These are phyloP conservation scores for Fusarium redolens DNA, from an alignment of 2,329 filamentous ascomycete species.

Conservation along the genomic window DNA sequence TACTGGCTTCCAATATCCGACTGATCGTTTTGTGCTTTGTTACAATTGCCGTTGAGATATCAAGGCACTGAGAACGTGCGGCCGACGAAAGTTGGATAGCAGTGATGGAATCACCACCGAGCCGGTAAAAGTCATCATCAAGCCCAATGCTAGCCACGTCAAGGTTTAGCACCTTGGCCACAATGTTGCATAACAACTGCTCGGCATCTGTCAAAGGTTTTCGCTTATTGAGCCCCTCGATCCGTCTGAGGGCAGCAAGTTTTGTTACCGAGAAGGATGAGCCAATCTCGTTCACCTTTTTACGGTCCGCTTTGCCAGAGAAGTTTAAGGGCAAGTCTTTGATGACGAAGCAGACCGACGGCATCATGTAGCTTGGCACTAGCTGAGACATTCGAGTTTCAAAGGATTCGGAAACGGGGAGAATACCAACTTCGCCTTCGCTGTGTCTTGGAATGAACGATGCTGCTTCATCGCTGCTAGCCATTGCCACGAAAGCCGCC, in stretches of 20 bases:
- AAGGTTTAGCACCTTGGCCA: constrained; percentile 3
- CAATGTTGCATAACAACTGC: background rate
- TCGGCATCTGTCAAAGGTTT: background rate
- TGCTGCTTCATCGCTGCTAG: background rate
- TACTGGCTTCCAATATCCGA: constrained; percentile 4
- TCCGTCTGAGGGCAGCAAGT: background rate
- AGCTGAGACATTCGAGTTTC: background rate
- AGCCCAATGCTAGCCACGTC: background rate
- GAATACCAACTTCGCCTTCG: background rate
- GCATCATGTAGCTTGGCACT: constrained; percentile 9
- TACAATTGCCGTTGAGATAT: constrained; percentile 5
- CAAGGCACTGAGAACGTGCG: background rate
- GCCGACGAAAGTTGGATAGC: constrained; percentile 25
- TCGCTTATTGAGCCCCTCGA: background rate
- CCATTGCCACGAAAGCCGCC: constrained; percentile 6
- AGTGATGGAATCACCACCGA: constrained; percentile 19
- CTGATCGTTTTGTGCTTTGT: constrained; percentile 1
- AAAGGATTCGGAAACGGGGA: background rate
- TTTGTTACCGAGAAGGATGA: constrained; percentile 7
- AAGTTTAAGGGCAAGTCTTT: background rate
- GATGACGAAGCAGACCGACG: constrained; percentile 13
- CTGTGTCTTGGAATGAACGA: background rate
- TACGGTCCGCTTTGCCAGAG: constrained; percentile 14
- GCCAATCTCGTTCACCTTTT: background rate
- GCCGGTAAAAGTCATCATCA: constrained; percentile 8